Evolutionary conservation across 2,329 filamentous ascomycete species (phyloP).

Genomic region (Clarireedia monteithiana): DNA sequence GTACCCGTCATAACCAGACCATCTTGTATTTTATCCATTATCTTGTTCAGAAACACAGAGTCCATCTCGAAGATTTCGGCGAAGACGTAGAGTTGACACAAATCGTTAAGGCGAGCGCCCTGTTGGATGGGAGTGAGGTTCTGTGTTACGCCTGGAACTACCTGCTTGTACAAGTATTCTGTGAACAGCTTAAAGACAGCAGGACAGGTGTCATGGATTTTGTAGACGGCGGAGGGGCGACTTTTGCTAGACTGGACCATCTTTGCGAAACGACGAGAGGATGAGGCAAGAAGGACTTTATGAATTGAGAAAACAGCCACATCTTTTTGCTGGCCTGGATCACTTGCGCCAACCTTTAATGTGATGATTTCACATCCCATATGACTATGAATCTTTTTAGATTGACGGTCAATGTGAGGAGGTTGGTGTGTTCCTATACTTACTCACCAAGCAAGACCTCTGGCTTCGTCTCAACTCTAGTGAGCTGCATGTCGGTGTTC

Average conservation of each 20-base stretch:
- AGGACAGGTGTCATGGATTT: constrained; percentile 2
- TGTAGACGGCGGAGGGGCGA: not conserved
- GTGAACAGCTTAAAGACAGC: constrained; percentile 16
- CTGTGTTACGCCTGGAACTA: constrained; percentile 8
- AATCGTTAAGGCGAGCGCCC: constrained; percentile 3
- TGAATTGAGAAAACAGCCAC: not conserved
- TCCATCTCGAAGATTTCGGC: constrained; percentile 11
- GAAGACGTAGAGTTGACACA: constrained; percentile 19
- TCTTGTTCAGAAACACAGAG: constrained; percentile 12
- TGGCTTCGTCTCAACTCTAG: not conserved
- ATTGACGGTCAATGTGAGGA: not conserved
- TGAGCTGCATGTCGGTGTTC: not conserved
- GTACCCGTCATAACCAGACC: constrained; percentile 12
- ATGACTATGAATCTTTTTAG: not conserved
- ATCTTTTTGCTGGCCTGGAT: not conserved
- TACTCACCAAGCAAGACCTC: constrained; percentile 1
- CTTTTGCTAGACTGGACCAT: not conserved
- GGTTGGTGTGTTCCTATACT: not conserved
- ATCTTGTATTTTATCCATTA: constrained; percentile 23
- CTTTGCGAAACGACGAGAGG: not conserved
- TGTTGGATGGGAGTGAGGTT: not conserved
- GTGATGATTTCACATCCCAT: constrained; percentile 2
- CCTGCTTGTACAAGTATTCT: constrained; percentile 15
- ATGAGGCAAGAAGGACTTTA: not conserved
- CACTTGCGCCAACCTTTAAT: not conserved